phyloP scores from a whole-genome alignment of 148 eudicot genomes.

The Selenicereus undatus region DNA sequence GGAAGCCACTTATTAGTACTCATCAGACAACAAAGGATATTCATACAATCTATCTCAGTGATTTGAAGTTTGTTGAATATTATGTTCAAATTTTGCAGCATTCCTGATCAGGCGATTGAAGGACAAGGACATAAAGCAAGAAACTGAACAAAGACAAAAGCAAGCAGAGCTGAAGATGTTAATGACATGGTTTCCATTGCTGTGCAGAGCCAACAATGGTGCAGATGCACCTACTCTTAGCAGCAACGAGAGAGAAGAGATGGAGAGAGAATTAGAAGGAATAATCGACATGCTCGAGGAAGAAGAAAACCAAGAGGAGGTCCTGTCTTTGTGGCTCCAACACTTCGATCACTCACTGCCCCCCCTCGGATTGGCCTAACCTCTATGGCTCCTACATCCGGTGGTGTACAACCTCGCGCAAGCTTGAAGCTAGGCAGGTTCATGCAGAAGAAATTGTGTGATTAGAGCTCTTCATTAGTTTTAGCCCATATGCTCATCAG shows the following conservation, averaged over 20 bases:
- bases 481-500: neutral
- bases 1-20: no score
- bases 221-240: constrained; percentile 62
- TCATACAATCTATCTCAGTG: neutral
- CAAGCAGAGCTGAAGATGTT: constrained; percentile 49
- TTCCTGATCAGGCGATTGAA: constrained; percentile 70
- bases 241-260: constrained; percentile 45
- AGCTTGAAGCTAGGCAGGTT: neutral
- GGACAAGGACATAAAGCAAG: constrained; percentile 29
- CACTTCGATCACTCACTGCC: constrained; percentile 61
- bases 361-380: constrained; percentile 88
- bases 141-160: constrained; percentile 10
- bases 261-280: constrained; percentile 53
- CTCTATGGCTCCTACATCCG: constrained; percentile 48
- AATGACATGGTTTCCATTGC: constrained; percentile 66
- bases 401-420: constrained; percentile 53
- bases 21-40: no score
- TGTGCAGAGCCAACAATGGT: constrained; percentile 71
- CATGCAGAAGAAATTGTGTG: neutral
- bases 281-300: constrained; percentile 41
- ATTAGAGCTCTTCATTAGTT: neutral
- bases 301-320: constrained; percentile 54
- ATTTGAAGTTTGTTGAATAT: neutral
- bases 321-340: constrained; percentile 74
- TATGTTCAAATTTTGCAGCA: constrained; percentile 34